Evolutionary conservation across 1,139 yeast species (phyloP).

Genomic region (Yamadazyma kanchanaburiensis): DNA sequence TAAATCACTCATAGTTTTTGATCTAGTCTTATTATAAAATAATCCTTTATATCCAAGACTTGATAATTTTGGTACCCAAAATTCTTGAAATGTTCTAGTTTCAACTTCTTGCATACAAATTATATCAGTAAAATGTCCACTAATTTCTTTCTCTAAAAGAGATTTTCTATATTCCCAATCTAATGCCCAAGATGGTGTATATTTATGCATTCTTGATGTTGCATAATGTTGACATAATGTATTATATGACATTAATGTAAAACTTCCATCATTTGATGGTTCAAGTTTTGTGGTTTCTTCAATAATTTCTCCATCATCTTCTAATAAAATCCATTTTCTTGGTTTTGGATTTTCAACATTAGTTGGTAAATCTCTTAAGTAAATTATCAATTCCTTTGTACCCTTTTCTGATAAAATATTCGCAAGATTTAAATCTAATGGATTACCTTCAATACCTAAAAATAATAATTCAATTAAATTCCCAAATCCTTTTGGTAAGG

Average conservation of each 20-base stretch:
- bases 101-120: conserved; percentile 96
- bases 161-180: conserved; percentile 91
- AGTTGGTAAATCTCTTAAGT: conserved; percentile 81
- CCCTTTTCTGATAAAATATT: conserved; percentile 78
- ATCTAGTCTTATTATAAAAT: conserved; percentile 86
- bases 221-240: conserved; percentile 96
- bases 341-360: conserved; percentile 62
- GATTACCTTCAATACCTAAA: conserved; percentile 92
- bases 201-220: conserved; percentile 85
- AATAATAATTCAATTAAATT: conserved; percentile 80
- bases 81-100: conserved; percentile 78
- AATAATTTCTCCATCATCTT: conserved; percentile 69
- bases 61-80: conserved; percentile 75
- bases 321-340: conserved; percentile 78
- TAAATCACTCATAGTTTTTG: conserved; percentile 81
- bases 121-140: conserved; percentile 65
- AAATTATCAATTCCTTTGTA: conserved; percentile 74
- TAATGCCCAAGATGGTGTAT: conserved; percentile 96
- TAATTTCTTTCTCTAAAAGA: conserved; percentile 67
- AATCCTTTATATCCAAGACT: conserved; percentile 76
- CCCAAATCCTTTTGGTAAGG: conserved; percentile 83
- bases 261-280: conserved; percentile 35
- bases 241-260: conserved; percentile 84
- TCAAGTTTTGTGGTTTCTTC: conserved; percentile 33
- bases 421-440: conserved; percentile 63